Evolutionary conservation across 345 rosid species (phyloP), one percentile per base, ranked within the genome.

Genomic region (Salix viminalis): DNA sequence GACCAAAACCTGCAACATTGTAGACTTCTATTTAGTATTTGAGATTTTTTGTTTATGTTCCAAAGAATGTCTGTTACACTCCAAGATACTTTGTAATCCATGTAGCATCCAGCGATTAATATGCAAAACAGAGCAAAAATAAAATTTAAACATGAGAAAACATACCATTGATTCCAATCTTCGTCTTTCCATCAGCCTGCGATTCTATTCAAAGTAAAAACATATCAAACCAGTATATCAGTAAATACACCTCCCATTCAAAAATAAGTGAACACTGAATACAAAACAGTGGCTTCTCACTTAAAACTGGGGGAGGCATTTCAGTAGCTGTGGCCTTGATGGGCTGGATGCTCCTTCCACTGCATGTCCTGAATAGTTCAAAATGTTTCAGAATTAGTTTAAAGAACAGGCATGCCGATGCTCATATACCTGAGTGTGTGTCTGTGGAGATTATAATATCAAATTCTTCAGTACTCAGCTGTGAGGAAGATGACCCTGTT

Each of bases 121-220:
- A 69, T 21, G 77, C 14, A 64, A 56, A 67, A 14, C 46, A 26
- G 37, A 69, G 34, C 28, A 52, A n/a, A 42, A 5, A 68, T 19
- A 34, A 8, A 73, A 41, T 37, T 23, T 28, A 16, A 42, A 32
- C 2, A 21, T 11, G 42, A 75, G 52, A 77, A 52, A 76, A 76
- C 88, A 65, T 88, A 93, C 99, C 99, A 72, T 93, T 96, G 84
- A 96, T 93, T 87, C 98, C 98, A 71, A 93, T 73, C 87, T 86
- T 92, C 66, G 94, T 92, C 84, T 82, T 91, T 73, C 89, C 90
- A 61, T 82, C 80, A 77, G 85, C 84, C 60, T 80, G 64, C 41
- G 92, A 76, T 82, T 79, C 99, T 93, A 80, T 24, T 37, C 65
- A 76, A 78, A 73, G 66, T 37, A 69, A 83, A 50, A 85, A 77